Base-by-base conservation (phyloP, 441 rosid genomes). In the Cnidoscolus chayamansa region DNA sequence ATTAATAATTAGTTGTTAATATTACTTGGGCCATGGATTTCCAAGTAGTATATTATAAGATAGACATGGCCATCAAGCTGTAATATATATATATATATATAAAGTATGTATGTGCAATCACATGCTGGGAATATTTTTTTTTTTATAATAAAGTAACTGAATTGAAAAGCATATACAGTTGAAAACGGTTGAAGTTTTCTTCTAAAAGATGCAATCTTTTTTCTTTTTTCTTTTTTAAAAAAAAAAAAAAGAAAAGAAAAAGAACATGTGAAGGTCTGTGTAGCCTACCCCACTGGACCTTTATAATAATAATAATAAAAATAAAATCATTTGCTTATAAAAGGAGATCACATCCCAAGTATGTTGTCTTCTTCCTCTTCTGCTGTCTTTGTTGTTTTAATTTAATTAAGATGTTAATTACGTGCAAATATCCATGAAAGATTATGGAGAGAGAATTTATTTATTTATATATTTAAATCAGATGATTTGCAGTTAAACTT, bases 381-480 rank as follows among this genome's bases (percentile, higher is more conserved):
- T 59, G 62, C 43, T 37, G 10, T 50, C 43, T 74, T 49, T 25
- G 25, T 0, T 50, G 13, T 12, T 31, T 35, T 4, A 35, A 25
- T 25, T 25, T 70, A 17, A 70, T 35, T 59, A 12, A 57, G 8
- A 13, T 16, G 35, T 57, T 55, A 48, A 16, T 69, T 20, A 57
- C 74, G 64, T 64, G 78, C 61, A 70, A 70, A 75, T 70, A 56
- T 70, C 58, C 74, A 75, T 75, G 66, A 75, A 70, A 63, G 74
- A 75, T 75, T 17, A 19, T 56, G 31, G 60, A 56, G 63, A 53
- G 49, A 47, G 48, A 69, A 63, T 19, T 2, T 6, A 17, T 40
- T 15, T 15, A 56, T 31, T 25, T 25, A 25, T 25, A 25, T 25
- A 30, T 58, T n/a, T 54, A 10, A 40, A 40, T 40, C 45, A 4